These are phyloP conservation scores for Globisporangium ultimum DNA, from an alignment of 352 stramenopile species.

Conservation along the genomic window DNA sequence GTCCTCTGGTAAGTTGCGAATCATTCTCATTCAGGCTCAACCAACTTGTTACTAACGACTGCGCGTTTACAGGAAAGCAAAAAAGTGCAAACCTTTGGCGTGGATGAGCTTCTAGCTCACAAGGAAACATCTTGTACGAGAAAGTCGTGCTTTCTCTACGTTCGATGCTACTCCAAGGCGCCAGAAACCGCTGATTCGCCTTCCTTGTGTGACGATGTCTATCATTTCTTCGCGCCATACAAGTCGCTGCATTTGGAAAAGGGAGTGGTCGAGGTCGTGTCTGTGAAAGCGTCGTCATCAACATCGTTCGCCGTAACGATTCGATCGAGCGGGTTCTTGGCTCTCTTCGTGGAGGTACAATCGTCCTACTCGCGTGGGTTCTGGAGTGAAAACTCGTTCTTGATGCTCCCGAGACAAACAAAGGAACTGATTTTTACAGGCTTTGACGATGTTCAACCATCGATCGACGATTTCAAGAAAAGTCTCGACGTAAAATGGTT, in stretches of 20 bases:
- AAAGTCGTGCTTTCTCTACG: slow-evolving; percentile 52
- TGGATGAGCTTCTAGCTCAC: slow-evolving; percentile 28
- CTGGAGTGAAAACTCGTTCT: slow-evolving; percentile 73
- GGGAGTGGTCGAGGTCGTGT: slow-evolving; percentile 23
- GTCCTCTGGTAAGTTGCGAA: slow-evolving; percentile 30
- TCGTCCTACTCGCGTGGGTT: slow-evolving; percentile 37
- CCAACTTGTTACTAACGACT: slow-evolving; percentile 7
- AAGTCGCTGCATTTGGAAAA: slow-evolving; percentile 51
- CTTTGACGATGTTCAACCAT: slow-evolving; percentile 15
- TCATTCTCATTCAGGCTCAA: background rate
- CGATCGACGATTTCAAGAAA: slow-evolving; percentile 29
- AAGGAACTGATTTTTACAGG: slow-evolving; percentile 49
- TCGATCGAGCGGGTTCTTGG: slow-evolving; percentile 43
- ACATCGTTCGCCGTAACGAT: slow-evolving; percentile 43
- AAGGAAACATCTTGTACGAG: slow-evolving; percentile 35
- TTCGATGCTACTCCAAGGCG: slow-evolving; percentile 26
- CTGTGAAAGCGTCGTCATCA: slow-evolving; percentile 4
- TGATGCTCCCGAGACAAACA: slow-evolving; percentile 60
- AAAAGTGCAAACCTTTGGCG: slow-evolving; percentile 22
- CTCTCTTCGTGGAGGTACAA: slow-evolving; percentile 79
- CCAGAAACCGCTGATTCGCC: slow-evolving; percentile 3
- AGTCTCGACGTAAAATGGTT: slow-evolving; percentile 59
- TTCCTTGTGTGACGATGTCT: slow-evolving; percentile 35
- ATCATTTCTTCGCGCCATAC: slow-evolving; percentile 69
- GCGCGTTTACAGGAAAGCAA: slow-evolving; percentile 31